Conservation (phyloP, 805 yeast genomes). For the Wickerhamomyces rabaulensis region DNA sequence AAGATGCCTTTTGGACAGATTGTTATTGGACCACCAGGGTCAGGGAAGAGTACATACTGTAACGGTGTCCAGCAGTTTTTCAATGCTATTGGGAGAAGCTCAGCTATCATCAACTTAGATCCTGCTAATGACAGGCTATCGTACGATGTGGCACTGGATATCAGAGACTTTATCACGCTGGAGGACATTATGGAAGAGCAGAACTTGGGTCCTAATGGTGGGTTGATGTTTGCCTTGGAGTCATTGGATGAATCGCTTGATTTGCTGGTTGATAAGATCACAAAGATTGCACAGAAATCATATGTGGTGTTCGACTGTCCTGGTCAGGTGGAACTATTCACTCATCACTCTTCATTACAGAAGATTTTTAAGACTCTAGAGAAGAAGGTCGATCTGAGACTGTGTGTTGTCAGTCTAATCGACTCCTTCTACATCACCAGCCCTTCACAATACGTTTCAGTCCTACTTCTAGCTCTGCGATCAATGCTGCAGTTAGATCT, state of each 20-base stretch:
- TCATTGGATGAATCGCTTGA: slow-evolving; percentile 51
- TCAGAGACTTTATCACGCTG: slow-evolving; percentile 67
- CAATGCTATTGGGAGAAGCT: slow-evolving; percentile 88
- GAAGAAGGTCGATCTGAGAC: slow-evolving; percentile 59
- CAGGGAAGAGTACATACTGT: slow-evolving; percentile 95
- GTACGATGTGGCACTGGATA: slow-evolving; percentile 73
- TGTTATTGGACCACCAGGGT: slow-evolving; percentile 96
- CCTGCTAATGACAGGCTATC: slow-evolving; percentile 79
- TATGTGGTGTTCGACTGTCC: slow-evolving; percentile 87
- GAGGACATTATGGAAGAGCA: slow-evolving; percentile 76
- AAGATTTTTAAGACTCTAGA: slow-evolving; percentile 62
- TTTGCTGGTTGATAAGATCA: slow-evolving; percentile 50
- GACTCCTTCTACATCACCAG: slow-evolving; percentile 79
- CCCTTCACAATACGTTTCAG: slow-evolving; percentile 85
- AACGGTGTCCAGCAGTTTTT: slow-evolving; percentile 89
- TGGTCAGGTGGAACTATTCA: slow-evolving; percentile 93
- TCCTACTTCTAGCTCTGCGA: slow-evolving; percentile 72
- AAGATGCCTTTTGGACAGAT: slow-evolving; percentile 76
- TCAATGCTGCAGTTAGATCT: slow-evolving; percentile 90
- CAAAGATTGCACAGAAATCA: slow-evolving; percentile 49
- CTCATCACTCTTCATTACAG: slow-evolving; percentile 75
- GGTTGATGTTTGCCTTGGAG: slow-evolving; percentile 84
- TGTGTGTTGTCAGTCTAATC: slow-evolving; percentile 80
- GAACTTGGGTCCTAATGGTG: slow-evolving; percentile 82
- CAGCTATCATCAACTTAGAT: slow-evolving; percentile 81